A percentile compares a stretch with the other conserved stretches of the same genome.
Conservation (phyloP, 768 basidiomycete genomes). For the Lenzites betulinus region DNA sequence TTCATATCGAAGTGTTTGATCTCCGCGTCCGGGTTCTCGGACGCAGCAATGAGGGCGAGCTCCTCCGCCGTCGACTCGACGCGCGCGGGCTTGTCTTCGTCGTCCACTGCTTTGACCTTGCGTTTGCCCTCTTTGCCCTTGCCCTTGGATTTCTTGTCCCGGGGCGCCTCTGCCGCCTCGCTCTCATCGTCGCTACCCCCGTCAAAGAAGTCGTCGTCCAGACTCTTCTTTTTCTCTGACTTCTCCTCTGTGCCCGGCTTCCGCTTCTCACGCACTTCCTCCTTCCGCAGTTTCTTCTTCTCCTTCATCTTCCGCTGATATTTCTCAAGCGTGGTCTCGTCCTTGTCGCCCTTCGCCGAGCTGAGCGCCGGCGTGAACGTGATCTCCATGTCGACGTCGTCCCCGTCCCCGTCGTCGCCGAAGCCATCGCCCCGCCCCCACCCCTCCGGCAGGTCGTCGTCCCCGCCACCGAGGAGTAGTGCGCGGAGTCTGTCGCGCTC, state of each 20-base stretch:
- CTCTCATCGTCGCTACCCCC: slow-evolving; percentile 30
- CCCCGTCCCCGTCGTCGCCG: slow-evolving; percentile 45
- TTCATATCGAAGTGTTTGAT: slow-evolving; percentile 89
- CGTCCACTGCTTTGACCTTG: slow-evolving; percentile 22
- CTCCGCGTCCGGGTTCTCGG: slow-evolving; percentile 54
- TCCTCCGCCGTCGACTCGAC: slow-evolving; percentile 61
- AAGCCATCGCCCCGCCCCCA: slow-evolving; percentile 57
- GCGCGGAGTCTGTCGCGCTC: slow-evolving; percentile 75
- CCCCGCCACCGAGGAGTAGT: slow-evolving; percentile 66
- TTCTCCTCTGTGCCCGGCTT: slow-evolving; percentile 29
- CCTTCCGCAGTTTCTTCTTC: slow-evolving; percentile 81
- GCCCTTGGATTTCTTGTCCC: slow-evolving; percentile 22
- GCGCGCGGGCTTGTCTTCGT: slow-evolving; percentile 29
- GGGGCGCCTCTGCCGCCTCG: slow-evolving; percentile 18
- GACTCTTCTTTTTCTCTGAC: slow-evolving; percentile 31
- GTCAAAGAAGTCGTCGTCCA: slow-evolving; percentile 14
- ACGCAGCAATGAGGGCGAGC: slow-evolving; percentile 60
- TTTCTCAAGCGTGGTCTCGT: slow-evolving; percentile 87
- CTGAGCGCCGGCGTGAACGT: slow-evolving; percentile 89
- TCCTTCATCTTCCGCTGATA: slow-evolving; percentile 92
- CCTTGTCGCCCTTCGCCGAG: slow-evolving; percentile 47
- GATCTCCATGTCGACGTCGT: slow-evolving; percentile 87
- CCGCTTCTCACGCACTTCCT: slow-evolving; percentile 50
- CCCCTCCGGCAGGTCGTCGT: slow-evolving; percentile 78
- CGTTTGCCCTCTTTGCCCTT: slow-evolving; percentile 25